Evolutionary conservation across 106 monocot species (phyloP), one percentile per base, ranked within the genome.

Genomic region (Vanilla planifolia): DNA sequence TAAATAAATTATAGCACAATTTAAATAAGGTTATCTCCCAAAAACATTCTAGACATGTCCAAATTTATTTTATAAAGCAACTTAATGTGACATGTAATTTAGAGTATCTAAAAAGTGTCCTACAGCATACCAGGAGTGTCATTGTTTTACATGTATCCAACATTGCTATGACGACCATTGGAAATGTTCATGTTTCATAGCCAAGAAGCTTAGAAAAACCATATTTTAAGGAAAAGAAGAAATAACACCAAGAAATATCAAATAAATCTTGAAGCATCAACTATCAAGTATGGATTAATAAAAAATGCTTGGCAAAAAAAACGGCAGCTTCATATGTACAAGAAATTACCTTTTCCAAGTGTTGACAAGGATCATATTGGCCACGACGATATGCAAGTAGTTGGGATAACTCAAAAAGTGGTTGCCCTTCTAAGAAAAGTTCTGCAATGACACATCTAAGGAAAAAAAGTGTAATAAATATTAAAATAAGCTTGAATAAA

Each of bases 371-470:
- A 79, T 96, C 96, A 71, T 90, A 87, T 67, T 96, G 90, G 20
- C 96, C 87, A 68, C 96, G 77, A 16, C 96, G 86, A 72, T 91
- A 96, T 63, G 96, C 75, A 76, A 96, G 96, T 16, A 96, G 73
- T 72, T 96, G 96, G 42, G 96, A 90, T 53, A 91, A 71, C 72
- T 96, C 96, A 84, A 96, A 96, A 21, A 96, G 72, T 53, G 91
- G 81, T 59, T 96, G 96, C 1, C 90, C 91, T 62, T 89, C 90
- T 45, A 96, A 74, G 57, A 96, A 96, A 73, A 96, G 87, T 33
- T 96, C 96, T 59, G 96, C 96, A 65, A 96, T 81, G 51, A 87
- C 96, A 79, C 91, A 96, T 48, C 95, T 89, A 73, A 67, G 40
- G 14, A 51, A 65, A n/a, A 70, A 51, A 30, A 35, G 43, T 6